A percentile compares a stretch with the other conserved stretches of the same genome.
phyloP scores from a whole-genome alignment of 1,284 basidiomycete genomes.

The Ceratobasidium sp. region DNA sequence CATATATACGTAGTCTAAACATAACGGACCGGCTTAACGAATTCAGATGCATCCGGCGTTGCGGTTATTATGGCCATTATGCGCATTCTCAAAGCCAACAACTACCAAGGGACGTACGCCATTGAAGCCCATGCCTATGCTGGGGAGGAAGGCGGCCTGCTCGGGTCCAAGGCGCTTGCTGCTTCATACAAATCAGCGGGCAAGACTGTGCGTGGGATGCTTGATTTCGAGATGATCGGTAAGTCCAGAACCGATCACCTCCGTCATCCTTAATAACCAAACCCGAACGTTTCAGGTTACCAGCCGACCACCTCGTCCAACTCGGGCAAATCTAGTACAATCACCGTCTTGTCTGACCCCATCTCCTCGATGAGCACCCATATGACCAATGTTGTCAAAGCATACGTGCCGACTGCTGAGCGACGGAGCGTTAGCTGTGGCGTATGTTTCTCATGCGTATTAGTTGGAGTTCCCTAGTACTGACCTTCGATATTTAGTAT shows the following conservation, averaged over 20 bases:
- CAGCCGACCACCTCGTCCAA: conserved; percentile 35
- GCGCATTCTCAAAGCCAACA: conserved; percentile 46
- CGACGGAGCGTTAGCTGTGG: conserved; percentile 44
- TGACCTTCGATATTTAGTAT: conserved; percentile 15
- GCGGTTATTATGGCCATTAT: conserved; percentile 45
- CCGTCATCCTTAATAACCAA: background rate
- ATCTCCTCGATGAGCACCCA: conserved; percentile 39
- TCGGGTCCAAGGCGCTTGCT: conserved; percentile 41
- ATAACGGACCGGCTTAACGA: background rate
- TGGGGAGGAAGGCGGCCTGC: conserved; percentile 48
- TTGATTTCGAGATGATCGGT: conserved; percentile 47
- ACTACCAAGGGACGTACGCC: conserved; percentile 44
- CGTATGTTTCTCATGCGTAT: conserved; percentile 26
- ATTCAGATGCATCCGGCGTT: conserved; percentile 32
- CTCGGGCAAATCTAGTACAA: conserved; percentile 43
- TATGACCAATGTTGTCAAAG: conserved; percentile 41
- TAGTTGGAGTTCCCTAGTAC: background rate
- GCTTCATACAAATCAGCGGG: conserved; percentile 40
- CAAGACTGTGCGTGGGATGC: conserved; percentile 44
- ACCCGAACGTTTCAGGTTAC: conserved; percentile 33
- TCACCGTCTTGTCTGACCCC: conserved; percentile 46
- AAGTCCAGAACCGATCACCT: background rate
- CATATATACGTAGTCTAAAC: background rate
- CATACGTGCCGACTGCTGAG: conserved; percentile 46
- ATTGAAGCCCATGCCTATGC: conserved; percentile 56